phyloP scores from a whole-genome alignment of 1,284 basidiomycete species.

The Sphagnurus paluster region DNA sequence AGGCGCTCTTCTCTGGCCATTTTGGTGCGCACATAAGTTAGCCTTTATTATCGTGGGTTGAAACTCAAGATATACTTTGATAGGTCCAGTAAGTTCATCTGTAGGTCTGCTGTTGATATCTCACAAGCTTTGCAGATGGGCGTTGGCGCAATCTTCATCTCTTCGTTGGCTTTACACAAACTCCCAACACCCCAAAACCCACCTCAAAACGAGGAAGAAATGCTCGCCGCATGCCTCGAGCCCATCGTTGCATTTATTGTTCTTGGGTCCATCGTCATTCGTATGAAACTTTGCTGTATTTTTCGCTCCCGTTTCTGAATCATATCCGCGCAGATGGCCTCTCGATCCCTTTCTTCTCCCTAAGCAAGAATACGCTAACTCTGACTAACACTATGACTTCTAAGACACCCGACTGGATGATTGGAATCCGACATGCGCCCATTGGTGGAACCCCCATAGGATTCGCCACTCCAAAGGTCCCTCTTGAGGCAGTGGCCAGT shows the following conservation, averaged over 20 bases:
- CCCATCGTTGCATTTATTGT: constrained; percentile 87
- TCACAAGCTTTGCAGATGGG: constrained; percentile 9
- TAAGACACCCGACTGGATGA: constrained; percentile 13
- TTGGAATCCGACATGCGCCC: constrained; percentile 4
- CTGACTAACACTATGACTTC: constrained; percentile 7
- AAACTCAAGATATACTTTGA: constrained; percentile 2
- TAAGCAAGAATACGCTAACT: constrained; percentile 12
- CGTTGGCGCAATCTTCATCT: constrained; percentile 85
- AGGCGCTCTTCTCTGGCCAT: constrained; percentile 85
- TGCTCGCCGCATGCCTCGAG: constrained; percentile 69
- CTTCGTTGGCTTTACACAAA: constrained; percentile 70
- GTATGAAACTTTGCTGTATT: constrained; percentile 32
- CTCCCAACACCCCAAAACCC: constrained; percentile 61
- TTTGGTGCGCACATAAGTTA: constrained; percentile 57
- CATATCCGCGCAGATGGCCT: constrained; percentile 10
- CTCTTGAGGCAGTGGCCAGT: neutral
- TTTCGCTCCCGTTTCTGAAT: neutral
- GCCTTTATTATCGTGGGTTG: neutral
- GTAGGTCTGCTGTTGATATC: neutral
- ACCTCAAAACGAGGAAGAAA: constrained; percentile 66
- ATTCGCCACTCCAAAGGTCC: neutral
- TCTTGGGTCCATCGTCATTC: constrained; percentile 78
- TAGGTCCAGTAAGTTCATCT: constrained; percentile 53
- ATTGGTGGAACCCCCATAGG: neutral
- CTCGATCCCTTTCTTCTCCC: constrained; percentile 17